Evolutionary conservation across 805 yeast genomes (phyloP), one percentile per base, ranked within the genome.

Genomic region (Yamadazyma phyllophila): DNA sequence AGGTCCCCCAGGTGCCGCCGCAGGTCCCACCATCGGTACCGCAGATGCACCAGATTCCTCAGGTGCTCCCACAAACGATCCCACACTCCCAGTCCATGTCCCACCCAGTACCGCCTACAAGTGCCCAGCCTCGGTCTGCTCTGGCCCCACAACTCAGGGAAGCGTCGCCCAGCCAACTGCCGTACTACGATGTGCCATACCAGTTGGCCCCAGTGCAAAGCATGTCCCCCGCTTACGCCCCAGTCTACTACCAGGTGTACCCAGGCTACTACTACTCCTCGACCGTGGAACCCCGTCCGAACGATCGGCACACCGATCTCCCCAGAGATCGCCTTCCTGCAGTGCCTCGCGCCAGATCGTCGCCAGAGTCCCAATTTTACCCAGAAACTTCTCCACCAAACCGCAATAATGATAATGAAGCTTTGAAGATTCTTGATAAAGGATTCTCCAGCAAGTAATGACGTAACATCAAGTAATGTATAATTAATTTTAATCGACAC

Each of bases 361-460:
- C 40, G 2, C 29, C 26, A 6, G 44, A 24, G 12, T 8, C 12
- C 11, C 40, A 14, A n/a, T 13, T 31, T n/a, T 32, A 36, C 26
- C 13, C 43, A 4, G 27, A 9, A 14, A 36, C 35, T 10, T 38
- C 45, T 13, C 43, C 45, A 8, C 40, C 50, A 12, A 46, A 44
- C 34, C 43, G 53, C 13, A 33, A 33, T 36, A 49, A 44, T 29
- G 60, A 55, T 42, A 47, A 39, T 26, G 53, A 53, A 30, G 50
- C 58, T 8, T 41, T 57, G 26, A 49, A 53, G 35, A 56, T 56
- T 12, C 45, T 58, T 13, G 62, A 58, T 35, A 51, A 42, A 40
- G 52, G 50, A n/a, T 57, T 58, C 45, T 47, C 33, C 24, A 26
- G 36, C 14, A 29, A 40, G 24, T 40, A 26, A 39, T 37, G 40